These are phyloP conservation scores for Nemania serpens DNA, from an alignment of 2,329 filamentous ascomycete genomes.

Conservation along the genomic window DNA sequence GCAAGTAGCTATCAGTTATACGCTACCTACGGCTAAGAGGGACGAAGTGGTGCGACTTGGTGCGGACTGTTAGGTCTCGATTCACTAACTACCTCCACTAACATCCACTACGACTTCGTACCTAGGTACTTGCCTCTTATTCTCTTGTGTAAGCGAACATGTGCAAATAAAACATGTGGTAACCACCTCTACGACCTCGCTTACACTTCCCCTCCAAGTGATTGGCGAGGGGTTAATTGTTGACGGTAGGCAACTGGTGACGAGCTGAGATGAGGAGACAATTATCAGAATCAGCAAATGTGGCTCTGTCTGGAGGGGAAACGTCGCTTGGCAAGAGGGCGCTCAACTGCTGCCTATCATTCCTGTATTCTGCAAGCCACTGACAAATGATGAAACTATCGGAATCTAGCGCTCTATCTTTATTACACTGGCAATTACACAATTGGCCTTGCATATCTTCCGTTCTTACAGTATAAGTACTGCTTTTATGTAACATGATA, in stretches of 20 bases:
- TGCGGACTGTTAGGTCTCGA: neutral
- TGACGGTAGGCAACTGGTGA: neutral
- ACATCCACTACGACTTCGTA: too few relatives aligned
- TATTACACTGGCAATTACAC: too few relatives aligned
- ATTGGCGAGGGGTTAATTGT: neutral
- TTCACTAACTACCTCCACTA: neutral
- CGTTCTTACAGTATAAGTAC: too few relatives aligned
- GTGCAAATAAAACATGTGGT: neutral
- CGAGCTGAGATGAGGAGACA: neutral
- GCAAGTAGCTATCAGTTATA: neutral
- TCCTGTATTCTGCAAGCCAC: neutral
- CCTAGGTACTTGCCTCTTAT: too few relatives aligned
- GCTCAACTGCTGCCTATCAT: neutral
- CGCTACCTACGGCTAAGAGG: too few relatives aligned
- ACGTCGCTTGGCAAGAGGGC: neutral
- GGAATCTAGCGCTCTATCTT: neutral
- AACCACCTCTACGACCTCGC: slow-evolving; percentile 15
- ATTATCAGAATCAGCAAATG: neutral
- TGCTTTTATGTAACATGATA: too few relatives aligned
- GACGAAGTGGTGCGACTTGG: too few relatives aligned
- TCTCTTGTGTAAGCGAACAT: slow-evolving; percentile 15
- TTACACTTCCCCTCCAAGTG: slow-evolving; percentile 7
- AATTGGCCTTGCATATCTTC: too few relatives aligned
- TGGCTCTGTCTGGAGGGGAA: neutral
- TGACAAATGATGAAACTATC: slow-evolving; percentile 9